Conservation (phyloP, 2,329 filamentous ascomycete genomes). For the Sclerotinia nivalis region DNA sequence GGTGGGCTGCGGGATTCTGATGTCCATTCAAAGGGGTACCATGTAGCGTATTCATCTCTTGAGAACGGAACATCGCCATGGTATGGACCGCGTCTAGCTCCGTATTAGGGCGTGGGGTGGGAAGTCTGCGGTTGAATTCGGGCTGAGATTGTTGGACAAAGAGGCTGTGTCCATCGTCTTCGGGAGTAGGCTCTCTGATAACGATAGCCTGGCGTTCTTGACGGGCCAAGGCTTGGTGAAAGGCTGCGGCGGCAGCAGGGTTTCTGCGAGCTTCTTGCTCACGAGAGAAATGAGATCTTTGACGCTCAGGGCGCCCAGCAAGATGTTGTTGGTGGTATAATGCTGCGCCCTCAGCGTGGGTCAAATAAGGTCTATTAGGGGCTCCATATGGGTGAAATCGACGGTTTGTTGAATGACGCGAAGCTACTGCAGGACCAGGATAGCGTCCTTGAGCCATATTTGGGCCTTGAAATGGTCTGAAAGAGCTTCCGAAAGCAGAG, state of each 20-base stretch:
- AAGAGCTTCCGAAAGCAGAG: not conserved
- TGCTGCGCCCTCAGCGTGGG: not conserved
- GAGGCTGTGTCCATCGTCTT: not conserved
- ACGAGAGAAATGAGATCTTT: not conserved
- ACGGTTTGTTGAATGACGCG: not conserved
- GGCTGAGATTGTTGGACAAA: not conserved
- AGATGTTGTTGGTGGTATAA: not conserved
- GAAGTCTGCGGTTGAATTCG: no score
- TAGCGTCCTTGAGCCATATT: not conserved
- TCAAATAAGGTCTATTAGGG: not conserved
- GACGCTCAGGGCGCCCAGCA: not conserved
- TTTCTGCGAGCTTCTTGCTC: not conserved
- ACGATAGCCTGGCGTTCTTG: not conserved
- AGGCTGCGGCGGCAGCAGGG: not conserved
- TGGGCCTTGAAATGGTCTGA: not conserved
- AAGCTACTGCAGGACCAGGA: not conserved
- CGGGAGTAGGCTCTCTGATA: not conserved
- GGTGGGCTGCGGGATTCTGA: accelerated
- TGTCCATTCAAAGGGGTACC: no score
- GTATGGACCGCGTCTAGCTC: not conserved
- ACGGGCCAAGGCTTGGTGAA: not conserved
- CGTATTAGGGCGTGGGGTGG: not conserved
- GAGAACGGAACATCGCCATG: constrained; percentile 7
- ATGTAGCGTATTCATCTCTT: not conserved
- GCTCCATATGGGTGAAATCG: not conserved